These are phyloP conservation scores for Pelargonium nanum DNA, from an alignment of 345 rosid genomes.

Conservation along the genomic window DNA sequence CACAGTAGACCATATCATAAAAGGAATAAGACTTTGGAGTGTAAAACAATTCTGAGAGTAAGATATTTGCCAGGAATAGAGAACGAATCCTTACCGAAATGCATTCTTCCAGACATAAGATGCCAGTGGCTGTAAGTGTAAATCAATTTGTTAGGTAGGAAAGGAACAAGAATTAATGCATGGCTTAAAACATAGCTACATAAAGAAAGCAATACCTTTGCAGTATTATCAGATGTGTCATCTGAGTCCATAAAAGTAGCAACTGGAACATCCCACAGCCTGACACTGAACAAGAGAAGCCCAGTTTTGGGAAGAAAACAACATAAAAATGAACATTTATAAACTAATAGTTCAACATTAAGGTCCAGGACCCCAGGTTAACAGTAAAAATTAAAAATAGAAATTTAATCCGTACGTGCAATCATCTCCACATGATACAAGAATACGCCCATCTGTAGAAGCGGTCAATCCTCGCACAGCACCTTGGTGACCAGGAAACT, in stretches of 20 bases:
- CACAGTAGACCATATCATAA: constrained; percentile 1
- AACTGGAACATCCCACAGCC: constrained; percentile 89
- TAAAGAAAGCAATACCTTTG: constrained; percentile 39
- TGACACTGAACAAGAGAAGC: constrained; percentile 43
- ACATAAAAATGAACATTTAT: too few species aligned
- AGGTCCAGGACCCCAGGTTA: neutral
- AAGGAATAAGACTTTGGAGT: neutral
- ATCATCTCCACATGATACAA: constrained; percentile 88
- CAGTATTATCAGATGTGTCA: constrained; percentile 24
- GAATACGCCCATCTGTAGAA: constrained; percentile 70
- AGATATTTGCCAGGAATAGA: neutral
- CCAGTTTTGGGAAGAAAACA: constrained; percentile 1
- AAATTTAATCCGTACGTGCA: constrained; percentile 49
- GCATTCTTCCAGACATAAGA: constrained; percentile 74
- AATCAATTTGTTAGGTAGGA: constrained; percentile 14
- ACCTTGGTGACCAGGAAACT: constrained; percentile 91
- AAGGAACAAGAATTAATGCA: neutral
- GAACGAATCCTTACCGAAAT: constrained; percentile 44
- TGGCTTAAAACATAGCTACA: neutral
- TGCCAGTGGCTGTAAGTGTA: constrained; percentile 48
- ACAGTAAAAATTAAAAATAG: neutral
- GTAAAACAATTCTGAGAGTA: neutral
- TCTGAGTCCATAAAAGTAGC: constrained; percentile 45
- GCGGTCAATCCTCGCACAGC: constrained; percentile 81
- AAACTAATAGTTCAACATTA: neutral